Evolutionary conservation across 352 stramenopile species (phyloP), one percentile per base, ranked within the genome.

Genomic region (Phytophthora multivora): DNA sequence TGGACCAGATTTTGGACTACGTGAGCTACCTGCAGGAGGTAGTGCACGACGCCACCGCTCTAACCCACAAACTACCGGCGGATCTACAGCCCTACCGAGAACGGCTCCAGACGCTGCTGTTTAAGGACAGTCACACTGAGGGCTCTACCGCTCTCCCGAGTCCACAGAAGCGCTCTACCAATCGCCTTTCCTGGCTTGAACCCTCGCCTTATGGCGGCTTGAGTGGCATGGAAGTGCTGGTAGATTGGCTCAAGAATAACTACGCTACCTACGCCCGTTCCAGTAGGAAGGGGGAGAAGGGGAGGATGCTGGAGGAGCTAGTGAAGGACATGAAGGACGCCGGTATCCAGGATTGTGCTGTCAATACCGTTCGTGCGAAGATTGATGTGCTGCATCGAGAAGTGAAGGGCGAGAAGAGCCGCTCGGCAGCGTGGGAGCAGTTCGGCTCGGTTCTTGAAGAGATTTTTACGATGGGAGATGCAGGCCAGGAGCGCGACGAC

Each of bases 381-480:
- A 72, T 72, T 26, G 63, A 72, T 26, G 51, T 56, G 6, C 21
- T 72, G 3, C 63, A 72, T 43, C 21, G 58, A 15, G 63, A 72
- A 18, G 63, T 72, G 25, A 40, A 33, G 36, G 63, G 63, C 8
- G 63, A 72, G 28, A 72, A 72, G 51, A 26, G 31, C 1, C 57
- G 63, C 15, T 72, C 63, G 0, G 56, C 58, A 21, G 63, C 63
- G 16, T 72, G 56, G 39, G 63, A 72, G 21, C 63, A 72, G 25
- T 72, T 72, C 21, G 63, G 63, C 4, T 59, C 63, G 5, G 63
- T 72, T 10, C 58, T 72, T 1, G 63, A 72, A 46, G 63, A 72
- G 36, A 72, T 72, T 45, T 72, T 68, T 26, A 72, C 63, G 11
- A 25, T 72, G n/a, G 63, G 63, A 13, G 63, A 72, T 31, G 63